Conservation (phyloP, 306 rosid species). For the Gynostemma pentaphyllum region DNA sequence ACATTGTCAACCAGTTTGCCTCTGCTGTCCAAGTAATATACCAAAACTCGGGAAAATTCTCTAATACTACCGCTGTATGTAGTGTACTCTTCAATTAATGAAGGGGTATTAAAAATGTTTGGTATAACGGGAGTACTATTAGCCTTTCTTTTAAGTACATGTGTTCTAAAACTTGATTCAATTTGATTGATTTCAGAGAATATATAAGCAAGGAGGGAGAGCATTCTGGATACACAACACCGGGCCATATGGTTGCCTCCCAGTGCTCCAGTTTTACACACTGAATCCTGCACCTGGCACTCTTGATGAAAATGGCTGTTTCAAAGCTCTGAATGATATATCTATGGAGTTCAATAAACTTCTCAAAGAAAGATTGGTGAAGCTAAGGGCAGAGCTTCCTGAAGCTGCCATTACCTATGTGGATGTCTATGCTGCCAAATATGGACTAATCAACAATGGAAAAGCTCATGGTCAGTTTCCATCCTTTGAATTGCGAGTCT, state of each 20-base stretch:
- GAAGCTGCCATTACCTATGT: constrained; percentile 78
- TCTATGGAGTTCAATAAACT: constrained; percentile 60
- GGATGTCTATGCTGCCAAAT: constrained; percentile 73
- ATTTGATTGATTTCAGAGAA: constrained; percentile 27
- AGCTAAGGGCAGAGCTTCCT: constrained; percentile 65
- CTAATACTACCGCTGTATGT: too few species aligned
- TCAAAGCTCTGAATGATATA: constrained; percentile 58
- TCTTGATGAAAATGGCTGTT: constrained; percentile 50
- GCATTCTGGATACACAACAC: constrained; percentile 90
- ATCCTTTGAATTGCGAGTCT: neutral
- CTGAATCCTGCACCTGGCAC: constrained; percentile 44
- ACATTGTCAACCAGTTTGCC: constrained; percentile 65
- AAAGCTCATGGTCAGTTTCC: constrained; percentile 46
- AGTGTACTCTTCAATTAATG: too few species aligned
- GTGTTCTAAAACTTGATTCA: neutral
- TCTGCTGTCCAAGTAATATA: constrained; percentile 68
- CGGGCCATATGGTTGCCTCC: constrained; percentile 81
- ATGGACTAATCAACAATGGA: constrained; percentile 56
- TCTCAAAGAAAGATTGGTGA: constrained; percentile 51
- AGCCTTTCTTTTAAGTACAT: neutral
- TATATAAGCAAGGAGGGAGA: constrained; percentile 69
- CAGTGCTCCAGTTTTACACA: constrained; percentile 59
- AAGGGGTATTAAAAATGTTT: too few species aligned
- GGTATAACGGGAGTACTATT: too few species aligned
- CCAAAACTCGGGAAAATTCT: too few species aligned